A percentile compares a stretch with the other conserved stretches of the same genome.
These are phyloP conservation scores for Penicillium flavigenum DNA, from an alignment of 495 filamentous ascomycete species.

Conservation along the genomic window DNA sequence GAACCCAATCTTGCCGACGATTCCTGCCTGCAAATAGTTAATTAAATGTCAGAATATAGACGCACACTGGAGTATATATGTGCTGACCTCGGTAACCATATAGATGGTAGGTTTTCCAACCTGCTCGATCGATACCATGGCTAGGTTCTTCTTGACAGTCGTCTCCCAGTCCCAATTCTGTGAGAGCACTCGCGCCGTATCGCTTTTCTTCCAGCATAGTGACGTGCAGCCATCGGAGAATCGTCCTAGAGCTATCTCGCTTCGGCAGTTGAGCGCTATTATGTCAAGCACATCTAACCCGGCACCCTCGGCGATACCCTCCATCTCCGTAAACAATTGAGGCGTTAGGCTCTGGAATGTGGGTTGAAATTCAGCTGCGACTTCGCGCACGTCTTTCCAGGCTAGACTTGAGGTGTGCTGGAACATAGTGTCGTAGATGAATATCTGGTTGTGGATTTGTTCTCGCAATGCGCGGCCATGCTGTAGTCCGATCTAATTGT, in stretches of 20 bases:
- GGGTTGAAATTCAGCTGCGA: constrained; percentile 47
- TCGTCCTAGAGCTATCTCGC: constrained; percentile 63
- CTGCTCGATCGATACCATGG: constrained; percentile 53
- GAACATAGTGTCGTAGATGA: constrained; percentile 55
- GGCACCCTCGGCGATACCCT: constrained; percentile 61
- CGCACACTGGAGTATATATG: no score
- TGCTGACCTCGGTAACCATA: constrained; percentile 44
- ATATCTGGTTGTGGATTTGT: constrained; percentile 48
- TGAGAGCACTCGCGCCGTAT: constrained; percentile 45
- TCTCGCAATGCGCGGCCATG: constrained; percentile 49
- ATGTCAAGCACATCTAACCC: constrained; percentile 54
- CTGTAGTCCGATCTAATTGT: constrained; percentile 50
- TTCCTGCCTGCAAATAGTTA: constrained; percentile 51
- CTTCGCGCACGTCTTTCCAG: constrained; percentile 49
- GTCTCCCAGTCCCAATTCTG: constrained; percentile 70
- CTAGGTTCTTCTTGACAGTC: constrained; percentile 52
- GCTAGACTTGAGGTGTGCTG: constrained; percentile 44
- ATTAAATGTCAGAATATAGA: not conserved
- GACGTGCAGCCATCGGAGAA: constrained; percentile 66
- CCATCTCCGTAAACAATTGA: constrained; percentile 52
- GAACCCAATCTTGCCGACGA: constrained; percentile 72
- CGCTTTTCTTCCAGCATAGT: constrained; percentile 50
- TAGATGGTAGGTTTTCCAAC: constrained; percentile 47
- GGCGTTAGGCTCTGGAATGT: constrained; percentile 42
- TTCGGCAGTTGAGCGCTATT: constrained; percentile 64